Base-by-base conservation (phyloP, 139 green algal species). In the Micromonas commoda region DNA sequence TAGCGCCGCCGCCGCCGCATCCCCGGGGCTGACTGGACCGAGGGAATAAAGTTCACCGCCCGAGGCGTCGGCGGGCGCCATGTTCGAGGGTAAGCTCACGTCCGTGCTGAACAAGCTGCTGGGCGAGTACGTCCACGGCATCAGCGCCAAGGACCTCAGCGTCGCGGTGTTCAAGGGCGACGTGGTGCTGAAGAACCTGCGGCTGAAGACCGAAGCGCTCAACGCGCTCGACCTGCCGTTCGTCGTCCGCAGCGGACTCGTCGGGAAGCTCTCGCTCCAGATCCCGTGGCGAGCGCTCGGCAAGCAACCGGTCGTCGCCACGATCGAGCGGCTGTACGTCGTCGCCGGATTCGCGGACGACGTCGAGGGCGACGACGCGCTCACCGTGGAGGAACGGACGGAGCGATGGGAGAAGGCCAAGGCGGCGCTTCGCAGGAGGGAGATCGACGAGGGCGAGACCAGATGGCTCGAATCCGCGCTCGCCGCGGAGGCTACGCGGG, bases 261-360 rank as follows among this genome's bases (percentile, higher is more conserved):
- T 98, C 2, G 95, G 95, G 0, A 88, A 71, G 1, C 83, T 98
- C 0, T 94, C 84, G 0, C 82, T 99, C 19, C 85, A 97, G 91
- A 87, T 99, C 21, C 95, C 94, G 52, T 99, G 95, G 95, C 85
- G 79, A 19, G 86, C 77, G 21, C 87, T 99, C 20, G 93, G 95
- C 3, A 76, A 84, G 21, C 84, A 94, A 76, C 93, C 95, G 0
- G 94, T 99, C 32, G 77, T 97, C 9, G 92, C 94, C 6, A 87
- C 93, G 73, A 87, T 99, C 39, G 94, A 98, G 83, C 82, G 90
- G 2, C 88, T 99, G 16, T 99, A 93, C 82, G 78, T 57, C 45
- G 45, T 57, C 45, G 45, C 45, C 45, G 45, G 45, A 16, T 57
- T 57, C 45, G 45, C 45, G 45, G 9, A 9, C 9, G 9, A 57